A percentile compares a stretch with the other conserved stretches of the same genome.
Evolutionary conservation across 2,329 filamentous ascomycete genomes (phyloP).

Genomic region (Cercospora berteroae): DNA sequence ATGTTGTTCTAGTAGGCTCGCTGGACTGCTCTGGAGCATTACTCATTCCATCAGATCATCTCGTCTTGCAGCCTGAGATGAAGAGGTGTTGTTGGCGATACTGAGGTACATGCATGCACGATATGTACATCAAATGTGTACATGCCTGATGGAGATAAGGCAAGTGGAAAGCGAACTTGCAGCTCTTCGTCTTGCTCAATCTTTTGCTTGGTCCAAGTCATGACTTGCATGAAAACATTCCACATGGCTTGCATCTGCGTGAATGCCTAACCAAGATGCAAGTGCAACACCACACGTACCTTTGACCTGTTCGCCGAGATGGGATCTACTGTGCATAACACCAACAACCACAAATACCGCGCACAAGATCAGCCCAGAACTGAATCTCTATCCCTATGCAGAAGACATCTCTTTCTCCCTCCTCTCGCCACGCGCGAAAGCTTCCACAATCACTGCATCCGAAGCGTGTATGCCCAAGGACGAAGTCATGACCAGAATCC

Average conservation of each 20-base stretch:
- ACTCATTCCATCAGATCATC: not conserved
- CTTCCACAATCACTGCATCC: not conserved
- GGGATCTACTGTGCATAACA: not conserved
- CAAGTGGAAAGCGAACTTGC: not conserved
- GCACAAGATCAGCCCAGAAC: not conserved
- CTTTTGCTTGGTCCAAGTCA: not conserved
- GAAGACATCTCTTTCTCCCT: not conserved
- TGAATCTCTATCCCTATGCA: not conserved
- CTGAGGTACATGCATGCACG: not conserved
- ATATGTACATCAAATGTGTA: not conserved
- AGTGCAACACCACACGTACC: not conserved
- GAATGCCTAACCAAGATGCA: not conserved
- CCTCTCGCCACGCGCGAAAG: too few relatives aligned
- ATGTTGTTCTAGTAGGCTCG: not conserved
- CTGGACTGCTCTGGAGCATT: not conserved
- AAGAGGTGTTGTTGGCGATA: not conserved
- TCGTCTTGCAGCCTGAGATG: not conserved
- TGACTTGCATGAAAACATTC: not conserved
- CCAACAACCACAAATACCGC: not conserved
- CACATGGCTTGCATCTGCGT: not conserved
- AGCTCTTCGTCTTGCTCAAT: not conserved
- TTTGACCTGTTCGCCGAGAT: not conserved
- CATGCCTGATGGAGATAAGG: not conserved
- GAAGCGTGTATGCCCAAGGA: not conserved
- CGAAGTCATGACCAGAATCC: not conserved